Percentiles rank a stretch among this genome's conserved stretches.
phyloP scores from a whole-genome alignment of 208 protist species.

The Leishmania guyanensis region DNA sequence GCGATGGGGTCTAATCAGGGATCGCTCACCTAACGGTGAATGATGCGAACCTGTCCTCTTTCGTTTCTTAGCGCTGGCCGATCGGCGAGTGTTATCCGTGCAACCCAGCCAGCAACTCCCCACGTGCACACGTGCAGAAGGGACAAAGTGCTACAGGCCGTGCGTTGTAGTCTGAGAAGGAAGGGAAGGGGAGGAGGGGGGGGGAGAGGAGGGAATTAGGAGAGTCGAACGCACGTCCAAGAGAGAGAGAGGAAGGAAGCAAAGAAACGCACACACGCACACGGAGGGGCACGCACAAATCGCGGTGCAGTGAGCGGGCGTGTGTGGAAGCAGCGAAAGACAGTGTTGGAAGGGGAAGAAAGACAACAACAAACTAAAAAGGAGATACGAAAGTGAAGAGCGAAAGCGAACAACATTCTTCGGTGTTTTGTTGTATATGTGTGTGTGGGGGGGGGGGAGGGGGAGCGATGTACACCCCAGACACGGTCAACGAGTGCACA shows the following conservation, averaged over 20 bases:
- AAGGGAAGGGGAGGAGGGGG: no score
- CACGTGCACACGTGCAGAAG: neutral
- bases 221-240: neutral
- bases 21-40: neutral
- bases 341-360: neutral
- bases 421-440: neutral
- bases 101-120: neutral
- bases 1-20: neutral
- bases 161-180: neutral
- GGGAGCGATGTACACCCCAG: neutral
- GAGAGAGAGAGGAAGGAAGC: neutral
- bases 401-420: neutral
- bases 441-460: neutral
- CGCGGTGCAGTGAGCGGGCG: neutral
- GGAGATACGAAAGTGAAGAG: neutral
- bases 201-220: neutral
- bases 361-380: neutral
- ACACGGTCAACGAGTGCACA: no score
- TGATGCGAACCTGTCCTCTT: neutral
- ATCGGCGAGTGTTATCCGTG: neutral
- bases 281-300: neutral
- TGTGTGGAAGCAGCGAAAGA: slow-evolving; percentile 7
- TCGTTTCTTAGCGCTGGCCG: neutral
- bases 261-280: neutral
- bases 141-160: neutral